Evolutionary conservation across 441 rosid genomes (phyloP), one percentile per base, ranked within the genome.

Genomic region (Populus hybrid): DNA sequence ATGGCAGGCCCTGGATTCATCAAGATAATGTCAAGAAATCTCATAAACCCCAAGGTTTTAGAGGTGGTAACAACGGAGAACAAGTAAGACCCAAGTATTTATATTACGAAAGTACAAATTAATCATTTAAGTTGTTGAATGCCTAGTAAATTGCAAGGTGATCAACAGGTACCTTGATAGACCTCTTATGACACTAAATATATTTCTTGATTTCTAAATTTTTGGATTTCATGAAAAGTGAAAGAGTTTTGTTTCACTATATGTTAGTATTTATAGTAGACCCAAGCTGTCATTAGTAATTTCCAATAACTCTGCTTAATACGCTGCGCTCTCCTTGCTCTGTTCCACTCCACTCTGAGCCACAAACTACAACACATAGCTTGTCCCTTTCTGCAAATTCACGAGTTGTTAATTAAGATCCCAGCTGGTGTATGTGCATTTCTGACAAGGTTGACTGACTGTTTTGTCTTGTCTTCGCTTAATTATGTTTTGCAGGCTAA

Each of bases 1-100:
- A 64, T 74, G 79, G 81, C 61, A 84, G 82, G 69, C 79, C 83
- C 40, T 65, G 63, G 81, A 50, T 69, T 38, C 85, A 32, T 70
- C 71, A 38, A 16, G 64, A 46, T 66, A 70, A 69, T 6, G 3
- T 38, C 42, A 32, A 46, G 81, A 67, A 76, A 2, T 36, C 86
- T 67, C 30, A 38, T 11, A 70, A 74, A 50, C 63, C 76, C 67
- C 71, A 69, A 70, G 77, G 53, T 61, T 76, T 28, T 9, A 70
- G 32, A 21, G 80, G 81, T 21, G 46, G 28, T 21, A 10, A 23
- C 40, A 14, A 20, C 32, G 42, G 65, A 57, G 53, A 50, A 69
- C 59, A 76, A 26, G 84, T 80, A 83, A 75, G 85, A 59, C 38
- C 38, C 23, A 2, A 40, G 16, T 36, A 40, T 8, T 9, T 32